Conservation (phyloP, 768 basidiomycete species). For the Tubosaeta sp. region DNA sequence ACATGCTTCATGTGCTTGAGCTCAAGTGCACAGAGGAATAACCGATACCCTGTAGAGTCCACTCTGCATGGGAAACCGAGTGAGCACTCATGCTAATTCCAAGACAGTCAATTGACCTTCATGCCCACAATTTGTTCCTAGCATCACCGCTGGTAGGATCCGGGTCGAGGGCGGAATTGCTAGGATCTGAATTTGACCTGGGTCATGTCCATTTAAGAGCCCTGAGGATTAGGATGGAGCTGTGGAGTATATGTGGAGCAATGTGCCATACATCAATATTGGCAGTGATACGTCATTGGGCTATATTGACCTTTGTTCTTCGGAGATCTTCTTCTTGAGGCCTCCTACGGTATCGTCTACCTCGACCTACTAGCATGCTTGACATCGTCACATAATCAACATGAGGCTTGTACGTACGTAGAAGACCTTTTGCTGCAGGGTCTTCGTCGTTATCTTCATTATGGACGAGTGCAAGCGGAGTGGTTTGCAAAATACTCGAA, state of each 20-base stretch:
- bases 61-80: constrained; percentile 35
- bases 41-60: constrained; percentile 47
- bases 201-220: constrained; percentile 14
- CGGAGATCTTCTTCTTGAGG: constrained; percentile 81
- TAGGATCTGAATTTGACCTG: background rate
- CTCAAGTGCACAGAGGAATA: constrained; percentile 37
- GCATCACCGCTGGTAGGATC: constrained; percentile 2
- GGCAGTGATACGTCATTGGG: constrained; percentile 22
- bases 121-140: constrained; percentile 19
- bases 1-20: constrained; percentile 46
- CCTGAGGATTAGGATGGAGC: constrained; percentile 4
- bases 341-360: constrained; percentile 70
- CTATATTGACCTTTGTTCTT: constrained; percentile 35
- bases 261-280: background rate
- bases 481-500: background rate
- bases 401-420: constrained; percentile 41
- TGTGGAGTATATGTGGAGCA: constrained; percentile 18
- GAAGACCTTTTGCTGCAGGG: constrained; percentile 90
- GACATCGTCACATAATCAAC: background rate
- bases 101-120: constrained; percentile 15
- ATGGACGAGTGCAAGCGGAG: constrained; percentile 21
- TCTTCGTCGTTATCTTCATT: constrained; percentile 95
- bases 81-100: background rate
- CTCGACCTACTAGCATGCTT: constrained; percentile 52
- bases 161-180: background rate